phyloP scores from a whole-genome alignment of 768 basidiomycete species.

The Mycena vitilis region DNA sequence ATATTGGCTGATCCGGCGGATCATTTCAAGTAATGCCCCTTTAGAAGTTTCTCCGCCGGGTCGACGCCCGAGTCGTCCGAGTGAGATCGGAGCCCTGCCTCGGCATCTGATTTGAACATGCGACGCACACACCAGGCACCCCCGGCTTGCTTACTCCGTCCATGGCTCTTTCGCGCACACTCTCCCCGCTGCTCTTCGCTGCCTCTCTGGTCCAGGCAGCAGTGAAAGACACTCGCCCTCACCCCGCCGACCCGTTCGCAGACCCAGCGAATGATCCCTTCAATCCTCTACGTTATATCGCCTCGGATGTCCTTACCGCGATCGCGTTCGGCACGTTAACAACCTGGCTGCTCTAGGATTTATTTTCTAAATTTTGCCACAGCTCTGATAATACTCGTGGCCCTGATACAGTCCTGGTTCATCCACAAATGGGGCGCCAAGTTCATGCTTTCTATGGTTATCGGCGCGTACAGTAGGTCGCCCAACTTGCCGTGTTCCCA shows the following conservation, averaged over 20 bases:
- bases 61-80: no score
- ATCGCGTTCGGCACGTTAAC: slow-evolving; percentile 57
- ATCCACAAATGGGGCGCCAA: slow-evolving; percentile 59
- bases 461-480: slow-evolving; percentile 61
- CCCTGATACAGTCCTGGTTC: slow-evolving; percentile 56
- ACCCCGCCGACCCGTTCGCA: slow-evolving; percentile 54
- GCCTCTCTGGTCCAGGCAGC: slow-evolving; percentile 26
- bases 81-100: no score
- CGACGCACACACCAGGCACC: not conserved
- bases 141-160: not conserved
- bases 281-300: slow-evolving; percentile 54
- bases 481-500: not conserved
- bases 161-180: slow-evolving; percentile 12
- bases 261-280: slow-evolving; percentile 50
- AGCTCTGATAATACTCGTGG: slow-evolving; percentile 55
- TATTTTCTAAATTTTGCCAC: not conserved
- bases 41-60: not conserved
- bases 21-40: no score
- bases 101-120: not conserved
- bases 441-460: slow-evolving; percentile 71
- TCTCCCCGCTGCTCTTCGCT: slow-evolving; percentile 8
- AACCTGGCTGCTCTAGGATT: slow-evolving; percentile 4
- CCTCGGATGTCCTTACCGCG: slow-evolving; percentile 62
- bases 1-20: no score
- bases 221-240: slow-evolving; percentile 33